Evolutionary conservation across 2,329 filamentous ascomycete species (phyloP).

Genomic region (Pseudogymnoascus sp.): DNA sequence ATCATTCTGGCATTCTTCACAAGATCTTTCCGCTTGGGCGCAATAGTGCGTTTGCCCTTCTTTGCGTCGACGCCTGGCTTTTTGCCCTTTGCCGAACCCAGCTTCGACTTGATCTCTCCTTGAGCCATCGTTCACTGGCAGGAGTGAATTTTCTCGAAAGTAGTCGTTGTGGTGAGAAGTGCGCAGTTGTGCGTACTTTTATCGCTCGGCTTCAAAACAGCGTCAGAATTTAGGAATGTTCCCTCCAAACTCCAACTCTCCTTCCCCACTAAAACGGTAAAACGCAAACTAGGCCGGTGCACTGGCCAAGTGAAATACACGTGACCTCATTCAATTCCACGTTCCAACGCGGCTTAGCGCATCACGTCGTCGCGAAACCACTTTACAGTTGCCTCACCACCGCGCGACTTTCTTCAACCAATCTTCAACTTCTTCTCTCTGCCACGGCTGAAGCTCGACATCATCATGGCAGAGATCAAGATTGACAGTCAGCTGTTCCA

Average conservation of each 20-base stretch:
- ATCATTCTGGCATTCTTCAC: constrained; percentile 55
- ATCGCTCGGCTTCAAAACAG: neutral
- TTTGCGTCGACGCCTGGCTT: constrained; percentile 40
- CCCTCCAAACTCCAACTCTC: neutral
- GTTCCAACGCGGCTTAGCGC: neutral
- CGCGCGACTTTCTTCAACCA: constrained; percentile 1
- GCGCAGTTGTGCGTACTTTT: neutral
- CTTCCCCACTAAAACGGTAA: neutral
- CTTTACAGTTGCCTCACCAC: constrained; percentile 2
- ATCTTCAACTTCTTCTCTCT: neutral
- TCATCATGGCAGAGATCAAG: constrained; percentile 65
- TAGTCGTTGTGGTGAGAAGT: neutral
- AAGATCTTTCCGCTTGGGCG: constrained; percentile 57
- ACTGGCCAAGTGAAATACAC: neutral
- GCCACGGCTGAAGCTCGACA: constrained; percentile 1
- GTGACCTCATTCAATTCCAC: neutral
- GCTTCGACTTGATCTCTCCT: constrained; percentile 28
- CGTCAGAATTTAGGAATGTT: neutral
- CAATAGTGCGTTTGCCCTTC: constrained; percentile 54
- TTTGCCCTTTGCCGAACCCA: constrained; percentile 21
- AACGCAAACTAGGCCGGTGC: neutral
- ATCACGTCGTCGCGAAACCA: constrained; percentile 8
- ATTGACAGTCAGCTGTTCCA: constrained; percentile 94
- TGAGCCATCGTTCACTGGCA: constrained; percentile 26
- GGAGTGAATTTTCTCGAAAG: neutral